Evolutionary conservation across 148 eudicot genomes (phyloP).

Genomic region (Selenicereus undatus): DNA sequence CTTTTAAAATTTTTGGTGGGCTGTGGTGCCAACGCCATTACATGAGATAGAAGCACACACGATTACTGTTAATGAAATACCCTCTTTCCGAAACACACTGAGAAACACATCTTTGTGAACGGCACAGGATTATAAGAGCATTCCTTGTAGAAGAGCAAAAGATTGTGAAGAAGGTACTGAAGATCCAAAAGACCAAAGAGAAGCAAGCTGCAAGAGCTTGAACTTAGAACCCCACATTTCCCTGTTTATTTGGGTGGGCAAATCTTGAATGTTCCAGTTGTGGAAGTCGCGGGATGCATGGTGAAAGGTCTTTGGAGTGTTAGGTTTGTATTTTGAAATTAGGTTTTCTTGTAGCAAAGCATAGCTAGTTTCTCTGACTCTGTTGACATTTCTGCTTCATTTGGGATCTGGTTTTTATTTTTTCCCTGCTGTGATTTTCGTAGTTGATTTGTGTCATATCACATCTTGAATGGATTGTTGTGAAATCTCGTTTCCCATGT

Average conservation of each 20-base stretch:
- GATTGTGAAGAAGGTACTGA: constrained; percentile 67
- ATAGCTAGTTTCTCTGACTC: neutral
- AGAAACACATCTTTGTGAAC: neutral
- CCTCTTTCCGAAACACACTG: neutral
- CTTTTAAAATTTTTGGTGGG: neutral
- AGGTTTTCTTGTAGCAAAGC: neutral
- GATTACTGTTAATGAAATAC: neutral
- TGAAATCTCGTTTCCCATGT: neutral
- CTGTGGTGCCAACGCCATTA: neutral
- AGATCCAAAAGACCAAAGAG: constrained; percentile 58
- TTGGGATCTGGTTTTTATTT: too few relatives aligned
- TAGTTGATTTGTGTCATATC: neutral
- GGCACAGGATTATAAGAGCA: constrained; percentile 45
- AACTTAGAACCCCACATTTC: neutral
- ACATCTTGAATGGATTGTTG: neutral
- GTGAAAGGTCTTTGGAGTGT: neutral
- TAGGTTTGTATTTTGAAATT: neutral
- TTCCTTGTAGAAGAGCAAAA: constrained; percentile 60
- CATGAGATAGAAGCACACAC: neutral
- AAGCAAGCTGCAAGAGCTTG: constrained; percentile 39
- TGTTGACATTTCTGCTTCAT: neutral
- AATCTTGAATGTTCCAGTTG: neutral
- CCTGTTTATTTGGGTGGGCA: neutral
- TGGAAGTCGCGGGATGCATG: neutral
- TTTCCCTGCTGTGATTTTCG: too few relatives aligned